These are phyloP conservation scores for Scleromitrula shiraiana DNA, from an alignment of 2,329 filamentous ascomycete genomes.

Conservation along the genomic window DNA sequence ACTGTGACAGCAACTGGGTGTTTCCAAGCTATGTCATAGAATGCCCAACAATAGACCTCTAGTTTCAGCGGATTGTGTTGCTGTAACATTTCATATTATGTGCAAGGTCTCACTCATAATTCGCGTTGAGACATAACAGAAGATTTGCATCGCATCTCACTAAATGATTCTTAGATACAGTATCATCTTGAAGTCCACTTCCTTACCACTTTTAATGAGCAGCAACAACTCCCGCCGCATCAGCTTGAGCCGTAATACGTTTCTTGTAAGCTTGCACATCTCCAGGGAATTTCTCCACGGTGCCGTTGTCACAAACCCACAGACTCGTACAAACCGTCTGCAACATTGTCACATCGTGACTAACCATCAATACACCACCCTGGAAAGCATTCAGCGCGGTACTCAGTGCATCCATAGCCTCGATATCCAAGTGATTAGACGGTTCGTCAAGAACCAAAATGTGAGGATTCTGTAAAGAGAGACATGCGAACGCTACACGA, in stretches of 20 bases:
- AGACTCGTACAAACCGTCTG: slow-evolving; percentile 90
- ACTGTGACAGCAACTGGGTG: too few species aligned
- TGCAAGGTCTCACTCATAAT: too few species aligned
- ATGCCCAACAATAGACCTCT: too few species aligned
- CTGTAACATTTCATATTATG: too few species aligned
- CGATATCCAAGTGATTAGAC: slow-evolving; percentile 97
- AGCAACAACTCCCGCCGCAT: slow-evolving; percentile 69
- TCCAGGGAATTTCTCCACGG: slow-evolving; percentile 90
- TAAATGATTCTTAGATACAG: too few species aligned
- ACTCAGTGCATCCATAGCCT: slow-evolving; percentile 89
- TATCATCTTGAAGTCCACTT: too few species aligned
- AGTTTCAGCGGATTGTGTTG: too few species aligned
- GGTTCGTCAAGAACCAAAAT: slow-evolving; percentile 97
- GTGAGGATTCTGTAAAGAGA: slow-evolving; percentile 88
- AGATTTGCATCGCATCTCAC: too few species aligned
- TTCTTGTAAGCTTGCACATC: slow-evolving; percentile 98
- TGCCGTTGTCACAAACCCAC: slow-evolving; percentile 94
- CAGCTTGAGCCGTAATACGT: slow-evolving; percentile 82
- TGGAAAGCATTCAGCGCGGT: slow-evolving; percentile 79
- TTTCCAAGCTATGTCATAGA: too few species aligned
- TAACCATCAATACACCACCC: slow-evolving; percentile 96
- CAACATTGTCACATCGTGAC: slow-evolving; percentile 97
- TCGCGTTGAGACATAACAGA: too few species aligned
- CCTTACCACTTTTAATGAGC: slow-evolving; percentile 27
- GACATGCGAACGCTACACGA: slow-evolving; percentile 93